Percentiles rank a stretch among this genome's conserved stretches.
Evolutionary conservation across 1,284 basidiomycete species (phyloP).

Genomic region (Ganoderma resinaceum): DNA sequence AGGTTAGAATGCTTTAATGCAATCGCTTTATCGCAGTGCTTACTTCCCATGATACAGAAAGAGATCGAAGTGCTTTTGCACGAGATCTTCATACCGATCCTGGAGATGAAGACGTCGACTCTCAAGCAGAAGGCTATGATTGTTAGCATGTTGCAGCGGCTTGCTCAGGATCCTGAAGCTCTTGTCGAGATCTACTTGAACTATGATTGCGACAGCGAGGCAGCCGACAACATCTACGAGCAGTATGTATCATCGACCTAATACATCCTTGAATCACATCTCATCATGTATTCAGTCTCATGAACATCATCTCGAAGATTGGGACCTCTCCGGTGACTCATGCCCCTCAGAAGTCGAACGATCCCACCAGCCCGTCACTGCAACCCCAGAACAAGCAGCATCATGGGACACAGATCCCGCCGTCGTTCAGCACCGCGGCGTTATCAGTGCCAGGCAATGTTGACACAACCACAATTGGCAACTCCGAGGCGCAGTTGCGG

Average conservation of each 20-base stretch:
- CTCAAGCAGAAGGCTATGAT: conserved; percentile 94
- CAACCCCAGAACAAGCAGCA: conserved; percentile 62
- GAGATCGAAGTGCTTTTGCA: conserved; percentile 98
- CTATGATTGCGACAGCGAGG: conserved; percentile 95
- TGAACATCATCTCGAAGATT: conserved; percentile 95
- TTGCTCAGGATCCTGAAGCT: conserved; percentile 95
- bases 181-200: conserved; percentile 98
- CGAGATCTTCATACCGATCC: conserved; percentile 98
- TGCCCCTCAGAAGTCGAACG: conserved; percentile 53
- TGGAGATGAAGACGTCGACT: conserved; percentile 98
- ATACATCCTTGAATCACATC: too few relatives aligned
- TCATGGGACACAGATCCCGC: conserved; percentile 51
- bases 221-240: conserved; percentile 95
- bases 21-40: conserved; percentile 11
- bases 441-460: conserved; percentile 71
- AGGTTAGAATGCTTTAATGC: conserved; percentile 57
- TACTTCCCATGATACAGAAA: conserved; percentile 65
- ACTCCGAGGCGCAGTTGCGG: conserved; percentile 85
- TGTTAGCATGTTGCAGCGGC: conserved; percentile 83
- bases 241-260: conserved; percentile 59
- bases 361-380: conserved; percentile 66
- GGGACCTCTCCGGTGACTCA: conserved; percentile 71
- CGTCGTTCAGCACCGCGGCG: conserved; percentile 72
- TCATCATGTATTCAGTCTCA: conserved; percentile 62
- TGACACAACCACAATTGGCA: conserved; percentile 69